Percentiles rank a stretch among this genome's conserved stretches.
These are phyloP conservation scores for Penstemon barbatus DNA, from an alignment of 257 asterid species.

Conservation along the genomic window DNA sequence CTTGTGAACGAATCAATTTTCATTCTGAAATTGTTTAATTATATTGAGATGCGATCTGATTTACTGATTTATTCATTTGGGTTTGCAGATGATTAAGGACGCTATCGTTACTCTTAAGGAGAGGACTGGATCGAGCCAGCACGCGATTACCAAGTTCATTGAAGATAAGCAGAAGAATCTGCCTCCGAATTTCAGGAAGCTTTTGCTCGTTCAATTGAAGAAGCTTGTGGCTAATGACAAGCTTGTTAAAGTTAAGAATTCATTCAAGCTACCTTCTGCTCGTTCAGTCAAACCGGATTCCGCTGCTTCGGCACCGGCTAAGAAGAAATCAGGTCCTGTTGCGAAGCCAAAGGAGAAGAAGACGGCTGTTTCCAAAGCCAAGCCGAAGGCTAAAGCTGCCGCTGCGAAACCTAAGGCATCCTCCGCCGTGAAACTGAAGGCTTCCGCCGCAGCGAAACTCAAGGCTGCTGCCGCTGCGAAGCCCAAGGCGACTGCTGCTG, in stretches of 20 bases:
- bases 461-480: conserved; percentile 25
- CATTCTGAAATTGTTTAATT: background rate
- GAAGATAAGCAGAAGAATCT: conserved; percentile 61
- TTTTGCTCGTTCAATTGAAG: conserved; percentile 49
- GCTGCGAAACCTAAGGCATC: conserved; percentile 24
- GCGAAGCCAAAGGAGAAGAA: conserved; percentile 41
- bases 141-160: conserved; percentile 58
- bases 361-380: conserved; percentile 15
- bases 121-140: conserved; percentile 62
- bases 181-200: conserved; percentile 55
- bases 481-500: conserved; percentile 30
- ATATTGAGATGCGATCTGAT: conserved; percentile 10
- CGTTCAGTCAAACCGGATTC: conserved; percentile 34
- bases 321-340: conserved; percentile 32
- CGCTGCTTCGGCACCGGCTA: conserved; percentile 24
- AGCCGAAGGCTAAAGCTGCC: conserved; percentile 25
- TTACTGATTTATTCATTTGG: conserved; percentile 14
- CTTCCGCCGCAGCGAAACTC: conserved; percentile 39
- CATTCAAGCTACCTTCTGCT: conserved; percentile 47
- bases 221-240: conserved; percentile 55
- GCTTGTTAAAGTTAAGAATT: conserved; percentile 50
- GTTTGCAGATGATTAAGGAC: conserved; percentile 51
- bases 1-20: no score
- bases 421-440: conserved; percentile 22
- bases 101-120: conserved; percentile 60